Percentiles rank a stretch among this genome's conserved stretches.
phyloP scores from a whole-genome alignment of 331 rosid genomes.

The Pyracantha coccinea region DNA sequence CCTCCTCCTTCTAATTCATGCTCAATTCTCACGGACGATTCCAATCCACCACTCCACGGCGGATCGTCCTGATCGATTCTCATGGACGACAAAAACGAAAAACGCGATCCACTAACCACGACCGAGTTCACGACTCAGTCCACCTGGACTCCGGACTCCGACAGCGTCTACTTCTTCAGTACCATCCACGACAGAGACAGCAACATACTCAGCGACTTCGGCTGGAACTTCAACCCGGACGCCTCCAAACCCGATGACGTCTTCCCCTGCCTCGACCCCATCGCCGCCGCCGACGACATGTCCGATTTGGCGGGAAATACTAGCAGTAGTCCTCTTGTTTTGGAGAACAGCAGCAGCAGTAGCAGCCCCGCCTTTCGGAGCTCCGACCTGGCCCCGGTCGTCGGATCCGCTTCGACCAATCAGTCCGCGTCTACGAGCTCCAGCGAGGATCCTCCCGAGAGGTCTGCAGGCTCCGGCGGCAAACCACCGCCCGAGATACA shows the following conservation, averaged over 20 bases:
- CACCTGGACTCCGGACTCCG: slow-evolving; percentile 38
- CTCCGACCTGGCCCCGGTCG: slow-evolving; percentile 14
- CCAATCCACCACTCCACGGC: not conserved
- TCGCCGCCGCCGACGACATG: slow-evolving; percentile 16
- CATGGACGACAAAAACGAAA: slow-evolving; percentile 30
- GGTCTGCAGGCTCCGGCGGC: slow-evolving; percentile 52
- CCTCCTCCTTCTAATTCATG: not conserved
- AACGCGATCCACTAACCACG: slow-evolving; percentile 25
- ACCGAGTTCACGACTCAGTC: slow-evolving; percentile 34
- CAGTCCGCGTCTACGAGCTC: slow-evolving; percentile 75
- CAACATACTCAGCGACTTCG: slow-evolving; percentile 49
- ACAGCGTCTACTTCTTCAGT: slow-evolving; percentile 23
- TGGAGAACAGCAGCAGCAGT: not conserved
- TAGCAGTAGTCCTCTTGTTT: not conserved
- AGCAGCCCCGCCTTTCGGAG: not conserved
- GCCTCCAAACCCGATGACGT: not conserved
- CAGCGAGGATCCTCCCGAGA: slow-evolving; percentile 74
- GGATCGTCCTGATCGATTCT: not conserved
- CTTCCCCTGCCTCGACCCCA: slow-evolving; percentile 12
- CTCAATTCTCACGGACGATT: slow-evolving; percentile 7
- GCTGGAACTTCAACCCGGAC: slow-evolving; percentile 47
- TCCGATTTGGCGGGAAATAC: slow-evolving; percentile 21
- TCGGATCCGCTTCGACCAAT: slow-evolving; percentile 47
- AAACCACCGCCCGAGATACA: slow-evolving; percentile 57
- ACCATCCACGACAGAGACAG: slow-evolving; percentile 21